Evolutionary conservation across 345 rosid species (phyloP).

Genomic region (Garcia nutans): DNA sequence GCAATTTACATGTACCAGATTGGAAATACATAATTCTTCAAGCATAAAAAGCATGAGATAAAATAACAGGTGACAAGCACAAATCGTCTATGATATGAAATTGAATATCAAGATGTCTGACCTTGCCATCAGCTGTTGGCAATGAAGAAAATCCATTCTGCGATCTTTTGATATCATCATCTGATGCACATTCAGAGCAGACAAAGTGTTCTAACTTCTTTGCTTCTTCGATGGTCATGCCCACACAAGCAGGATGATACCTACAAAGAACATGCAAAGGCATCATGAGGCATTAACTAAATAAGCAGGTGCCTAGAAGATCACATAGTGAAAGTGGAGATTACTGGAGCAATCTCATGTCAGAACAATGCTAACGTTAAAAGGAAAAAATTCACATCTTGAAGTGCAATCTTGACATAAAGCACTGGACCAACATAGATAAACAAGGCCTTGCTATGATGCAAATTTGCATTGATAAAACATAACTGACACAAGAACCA

Average conservation of each 20-base stretch:
- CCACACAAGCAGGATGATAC: slow-evolving; percentile 91
- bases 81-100: not conserved
- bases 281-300: not conserved
- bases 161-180: slow-evolving; percentile 54
- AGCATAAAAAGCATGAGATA: not conserved
- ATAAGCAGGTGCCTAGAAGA: not conserved
- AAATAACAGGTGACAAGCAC: not conserved
- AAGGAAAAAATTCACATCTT: not conserved
- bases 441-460: not conserved
- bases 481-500: not conserved
- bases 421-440: not conserved
- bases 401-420: not conserved
- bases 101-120: slow-evolving; percentile 17
- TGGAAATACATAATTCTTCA: not conserved
- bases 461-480: not conserved
- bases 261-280: slow-evolving; percentile 35
- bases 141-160: slow-evolving; percentile 63
- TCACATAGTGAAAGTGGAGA: not conserved
- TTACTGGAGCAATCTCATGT: not conserved
- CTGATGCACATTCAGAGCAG: slow-evolving; percentile 70
- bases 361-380: not conserved
- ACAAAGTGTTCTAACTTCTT: slow-evolving; percentile 72
- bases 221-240: slow-evolving; percentile 77
- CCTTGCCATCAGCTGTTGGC: slow-evolving; percentile 51
- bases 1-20: too few species aligned